These are phyloP conservation scores for Maudiozyma turicensis DNA, from an alignment of 805 yeast genomes.

Conservation along the genomic window DNA sequence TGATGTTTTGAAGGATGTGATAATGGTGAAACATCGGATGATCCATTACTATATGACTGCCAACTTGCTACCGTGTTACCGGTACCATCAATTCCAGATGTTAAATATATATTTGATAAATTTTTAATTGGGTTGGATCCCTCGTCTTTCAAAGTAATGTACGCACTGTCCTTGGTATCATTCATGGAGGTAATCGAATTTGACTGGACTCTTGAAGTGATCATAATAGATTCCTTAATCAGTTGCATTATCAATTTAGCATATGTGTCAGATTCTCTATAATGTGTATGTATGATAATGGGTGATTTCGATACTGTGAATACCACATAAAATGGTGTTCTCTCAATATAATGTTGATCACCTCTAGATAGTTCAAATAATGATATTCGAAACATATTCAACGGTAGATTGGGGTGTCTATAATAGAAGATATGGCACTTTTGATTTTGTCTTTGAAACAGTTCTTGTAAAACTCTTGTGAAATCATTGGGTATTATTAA, in stretches of 20 bases:
- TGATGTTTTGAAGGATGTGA: slow-evolving; percentile 36
- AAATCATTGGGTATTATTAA: neutral
- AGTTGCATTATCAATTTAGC: slow-evolving; percentile 50
- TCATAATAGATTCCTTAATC: slow-evolving; percentile 21
- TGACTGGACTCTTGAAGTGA: neutral
- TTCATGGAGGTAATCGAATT: neutral
- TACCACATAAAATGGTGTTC: slow-evolving; percentile 56
- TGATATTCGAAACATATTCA: slow-evolving; percentile 55
- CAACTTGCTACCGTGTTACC: slow-evolving; percentile 59
- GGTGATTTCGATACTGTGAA: slow-evolving; percentile 56
- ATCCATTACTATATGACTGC: slow-evolving; percentile 62
- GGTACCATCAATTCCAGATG: slow-evolving; percentile 54
- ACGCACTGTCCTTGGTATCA: neutral
- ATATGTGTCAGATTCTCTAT: slow-evolving; percentile 32
- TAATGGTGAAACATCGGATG: slow-evolving; percentile 57
- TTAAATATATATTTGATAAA: slow-evolving; percentile 45
- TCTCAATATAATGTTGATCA: slow-evolving; percentile 21
- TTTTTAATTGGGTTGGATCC: slow-evolving; percentile 35
- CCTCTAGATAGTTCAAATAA: slow-evolving; percentile 40
- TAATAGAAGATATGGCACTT: slow-evolving; percentile 45
- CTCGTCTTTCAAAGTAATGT: slow-evolving; percentile 22
- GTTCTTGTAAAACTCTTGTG: neutral
- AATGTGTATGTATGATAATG: slow-evolving; percentile 47
- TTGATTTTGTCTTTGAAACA: neutral
- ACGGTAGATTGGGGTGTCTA: slow-evolving; percentile 52